phyloP scores from a whole-genome alignment of 805 yeast genomes.

The Kuraishia hungarica region DNA sequence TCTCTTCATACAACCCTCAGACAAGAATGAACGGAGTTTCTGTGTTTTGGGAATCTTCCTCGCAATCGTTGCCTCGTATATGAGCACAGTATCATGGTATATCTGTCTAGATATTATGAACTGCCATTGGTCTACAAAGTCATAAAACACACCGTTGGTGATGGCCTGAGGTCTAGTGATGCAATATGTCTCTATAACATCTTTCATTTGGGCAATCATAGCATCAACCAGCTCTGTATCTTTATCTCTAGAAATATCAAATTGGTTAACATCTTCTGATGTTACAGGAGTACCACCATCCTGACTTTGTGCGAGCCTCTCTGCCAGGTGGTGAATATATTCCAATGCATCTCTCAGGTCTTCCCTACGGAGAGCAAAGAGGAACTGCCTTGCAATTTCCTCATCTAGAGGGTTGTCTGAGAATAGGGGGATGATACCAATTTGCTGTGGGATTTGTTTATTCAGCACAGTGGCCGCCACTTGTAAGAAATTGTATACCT shows the following conservation, averaged over 20 bases:
- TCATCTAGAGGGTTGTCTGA: constrained; percentile 14
- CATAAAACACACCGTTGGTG: constrained; percentile 64
- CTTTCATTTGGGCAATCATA: constrained; percentile 15
- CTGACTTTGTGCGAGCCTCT: constrained; percentile 1
- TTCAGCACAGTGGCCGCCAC: constrained; percentile 40
- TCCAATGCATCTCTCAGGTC: constrained; percentile 14
- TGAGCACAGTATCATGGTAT: constrained; percentile 37
- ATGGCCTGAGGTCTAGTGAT: constrained; percentile 44
- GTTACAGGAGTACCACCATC: neutral
- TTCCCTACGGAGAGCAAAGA: constrained; percentile 9
- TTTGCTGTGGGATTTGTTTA: constrained; percentile 62
- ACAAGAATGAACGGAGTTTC: constrained; percentile 30
- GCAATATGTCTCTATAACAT: constrained; percentile 23
- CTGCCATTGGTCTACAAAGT: constrained; percentile 46
- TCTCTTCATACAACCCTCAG: constrained; percentile 27
- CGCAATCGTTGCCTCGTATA: constrained; percentile 20
- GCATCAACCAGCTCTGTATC: constrained; percentile 7
- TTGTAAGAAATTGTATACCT: constrained; percentile 40
- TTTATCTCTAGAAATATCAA: constrained; percentile 3
- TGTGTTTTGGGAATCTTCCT: constrained; percentile 18
- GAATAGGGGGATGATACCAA: constrained; percentile 72
- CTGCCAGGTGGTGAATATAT: constrained; percentile 14
- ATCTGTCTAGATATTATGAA: constrained; percentile 42
- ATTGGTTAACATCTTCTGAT: neutral
- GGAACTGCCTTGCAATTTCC: constrained; percentile 16